Conservation (phyloP, 495 filamentous ascomycete species). For the Talaromyces liani region DNA sequence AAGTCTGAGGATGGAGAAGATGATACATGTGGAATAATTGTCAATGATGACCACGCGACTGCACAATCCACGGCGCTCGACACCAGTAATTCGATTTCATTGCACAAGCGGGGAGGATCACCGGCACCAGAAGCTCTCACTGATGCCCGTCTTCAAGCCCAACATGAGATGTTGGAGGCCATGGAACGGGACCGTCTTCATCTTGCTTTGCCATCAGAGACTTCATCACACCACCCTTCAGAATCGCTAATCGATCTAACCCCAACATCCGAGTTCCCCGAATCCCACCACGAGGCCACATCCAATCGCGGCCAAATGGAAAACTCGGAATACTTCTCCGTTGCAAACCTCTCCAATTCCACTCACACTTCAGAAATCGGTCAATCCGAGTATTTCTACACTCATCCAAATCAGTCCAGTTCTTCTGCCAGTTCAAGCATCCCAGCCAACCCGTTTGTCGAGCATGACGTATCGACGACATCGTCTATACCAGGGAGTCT, state of each 20-base stretch:
- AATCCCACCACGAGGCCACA: constrained; percentile 8
- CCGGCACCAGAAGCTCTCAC: constrained; percentile 3
- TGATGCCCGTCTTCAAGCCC: constrained; percentile 7
- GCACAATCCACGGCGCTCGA: constrained; percentile 42
- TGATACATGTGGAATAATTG: constrained; percentile 3
- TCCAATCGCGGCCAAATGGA: constrained; percentile 10
- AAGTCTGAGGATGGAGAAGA: constrained; percentile 13
- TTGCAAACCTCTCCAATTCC: constrained; percentile 11
- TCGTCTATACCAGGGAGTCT: constrained; percentile 30
- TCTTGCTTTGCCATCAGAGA: constrained; percentile 27
- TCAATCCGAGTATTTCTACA: constrained; percentile 22
- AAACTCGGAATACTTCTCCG: constrained; percentile 12
- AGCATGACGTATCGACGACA: constrained; percentile 20
- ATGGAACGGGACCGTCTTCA: constrained; percentile 16
- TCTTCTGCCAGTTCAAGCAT: constrained; percentile 20
- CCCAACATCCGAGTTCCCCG: constrained; percentile 36
- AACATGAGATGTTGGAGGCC: constrained; percentile 7
- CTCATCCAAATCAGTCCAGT: constrained; percentile 24
- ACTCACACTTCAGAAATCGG: constrained; percentile 28
- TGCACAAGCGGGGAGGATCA: neutral
- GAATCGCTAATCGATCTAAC: constrained; percentile 39
- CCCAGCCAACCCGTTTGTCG: constrained; percentile 16
- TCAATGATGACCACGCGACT: constrained; percentile 7
- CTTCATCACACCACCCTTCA: constrained; percentile 27
- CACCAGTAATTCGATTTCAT: neutral